Evolutionary conservation across 345 rosid species (phyloP), one percentile per base, ranked within the genome.

Genomic region (Gossypium stocksii): DNA sequence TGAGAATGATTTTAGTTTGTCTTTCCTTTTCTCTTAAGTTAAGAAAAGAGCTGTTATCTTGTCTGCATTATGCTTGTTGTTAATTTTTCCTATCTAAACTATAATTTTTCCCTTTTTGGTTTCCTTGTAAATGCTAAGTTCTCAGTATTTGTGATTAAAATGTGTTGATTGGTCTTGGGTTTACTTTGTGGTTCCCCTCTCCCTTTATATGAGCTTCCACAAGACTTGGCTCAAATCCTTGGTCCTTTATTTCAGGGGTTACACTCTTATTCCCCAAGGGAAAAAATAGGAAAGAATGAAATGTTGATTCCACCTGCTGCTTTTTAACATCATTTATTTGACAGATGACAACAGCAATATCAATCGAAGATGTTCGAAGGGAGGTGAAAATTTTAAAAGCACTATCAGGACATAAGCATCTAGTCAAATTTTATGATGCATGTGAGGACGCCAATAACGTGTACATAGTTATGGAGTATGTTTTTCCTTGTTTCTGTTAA

Each of bases 391-490:
- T 91, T 70, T 72, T 90, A 85, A 90, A 85, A 83, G 86, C 89
- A 23, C 76, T 91, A 63, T 89, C 97, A 17, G 97, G 93, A 9
- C 97, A 91, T 72, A 87, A 75, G 79, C 86, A 91, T 85, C 81
- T 91, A 76, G 85, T 90, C 78, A 85, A 88, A 81, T 90, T 85
- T 66, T 84, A 80, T 74, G 97, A 91, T 84, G 93, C 97, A 79
- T 91, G 87, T 76, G 97, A 91, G 81, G 97, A 91, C 80, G 87
- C 88, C 74, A 88, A 86, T 83, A 89, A 91, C 52, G 93, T 91
- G 71, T 91, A 91, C 90, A 89, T 91, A 51, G 94, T 91, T 73
- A 91, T 91, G 97, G 97, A 91, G 97, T 91, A 88, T 70, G 97
- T 88, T 77, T 77, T 77, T 76, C 60, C 77, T 84, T 77, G 20